A percentile compares a stretch with the other conserved stretches of the same genome.
phyloP scores from a whole-genome alignment of 331 rosid genomes.

The Telfairia occidentalis region DNA sequence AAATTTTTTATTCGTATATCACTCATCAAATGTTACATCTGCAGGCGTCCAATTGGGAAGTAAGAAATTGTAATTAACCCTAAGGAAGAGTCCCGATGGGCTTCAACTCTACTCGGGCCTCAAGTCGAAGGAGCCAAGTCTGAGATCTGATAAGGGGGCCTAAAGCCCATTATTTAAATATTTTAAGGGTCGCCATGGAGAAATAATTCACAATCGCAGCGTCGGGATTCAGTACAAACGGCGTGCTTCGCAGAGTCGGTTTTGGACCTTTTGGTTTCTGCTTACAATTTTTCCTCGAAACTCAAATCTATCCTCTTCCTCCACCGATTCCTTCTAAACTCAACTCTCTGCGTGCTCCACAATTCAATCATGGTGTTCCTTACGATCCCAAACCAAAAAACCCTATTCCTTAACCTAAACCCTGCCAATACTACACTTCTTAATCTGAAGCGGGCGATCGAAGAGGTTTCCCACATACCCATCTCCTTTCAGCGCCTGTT shows the following conservation, averaged over 20 bases:
- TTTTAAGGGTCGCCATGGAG: background rate
- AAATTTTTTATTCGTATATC: no score
- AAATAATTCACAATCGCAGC: background rate
- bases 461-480: conserved; percentile 29
- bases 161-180: background rate
- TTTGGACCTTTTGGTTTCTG: background rate
- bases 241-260: background rate
- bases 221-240: background rate
- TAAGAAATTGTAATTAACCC: background rate
- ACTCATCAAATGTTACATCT: no score
- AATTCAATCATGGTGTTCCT: conserved; percentile 41
- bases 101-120: background rate
- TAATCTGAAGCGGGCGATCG: conserved; percentile 32
- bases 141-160: background rate
- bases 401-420: conserved; percentile 36
- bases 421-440: conserved; percentile 43
- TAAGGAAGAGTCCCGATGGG: background rate
- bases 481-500: conserved; percentile 36
- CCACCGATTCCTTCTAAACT: background rate
- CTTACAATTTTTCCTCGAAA: background rate
- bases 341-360: background rate
- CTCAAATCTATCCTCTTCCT: background rate
- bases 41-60: no score
- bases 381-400: conserved; percentile 35
- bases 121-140: background rate